phyloP scores from a whole-genome alignment of 2,329 filamentous ascomycete species.

The Fusarium pininemorale region DNA sequence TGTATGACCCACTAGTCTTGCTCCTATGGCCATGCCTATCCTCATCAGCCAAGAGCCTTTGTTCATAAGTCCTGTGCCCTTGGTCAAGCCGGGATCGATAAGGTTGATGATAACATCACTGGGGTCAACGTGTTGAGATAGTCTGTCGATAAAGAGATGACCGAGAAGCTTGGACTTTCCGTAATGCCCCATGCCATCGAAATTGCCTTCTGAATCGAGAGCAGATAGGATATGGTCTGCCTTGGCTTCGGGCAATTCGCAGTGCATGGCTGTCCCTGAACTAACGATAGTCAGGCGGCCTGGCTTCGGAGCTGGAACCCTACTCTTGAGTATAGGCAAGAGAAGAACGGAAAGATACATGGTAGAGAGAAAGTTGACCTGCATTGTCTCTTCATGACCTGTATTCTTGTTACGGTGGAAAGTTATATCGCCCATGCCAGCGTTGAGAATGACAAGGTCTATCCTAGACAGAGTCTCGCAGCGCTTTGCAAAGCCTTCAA shows the following conservation, averaged over 20 bases:
- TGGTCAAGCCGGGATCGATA: slow-evolving; percentile 1
- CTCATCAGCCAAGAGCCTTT: background rate
- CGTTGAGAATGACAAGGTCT: background rate
- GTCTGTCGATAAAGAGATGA: background rate
- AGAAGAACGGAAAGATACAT: background rate
- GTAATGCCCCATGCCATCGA: background rate
- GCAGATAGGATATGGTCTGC: background rate
- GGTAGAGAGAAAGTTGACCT: slow-evolving; percentile 8
- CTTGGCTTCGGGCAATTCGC: background rate
- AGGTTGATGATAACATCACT: background rate
- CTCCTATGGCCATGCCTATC: background rate
- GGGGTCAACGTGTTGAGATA: background rate
- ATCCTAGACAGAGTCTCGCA: background rate
- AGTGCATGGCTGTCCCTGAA: background rate
- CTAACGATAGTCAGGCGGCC: background rate
- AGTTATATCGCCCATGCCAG: background rate
- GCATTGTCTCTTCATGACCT: background rate
- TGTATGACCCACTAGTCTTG: background rate
- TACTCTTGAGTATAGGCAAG: background rate
- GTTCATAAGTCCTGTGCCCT: background rate
- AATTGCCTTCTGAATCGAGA: background rate
- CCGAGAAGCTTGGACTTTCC: background rate
- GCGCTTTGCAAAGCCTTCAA: background rate
- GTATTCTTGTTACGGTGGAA: background rate
- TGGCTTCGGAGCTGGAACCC: background rate